Base-by-base conservation (phyloP, 1,139 yeast genomes). In the Suhomyces bolitotheri region DNA sequence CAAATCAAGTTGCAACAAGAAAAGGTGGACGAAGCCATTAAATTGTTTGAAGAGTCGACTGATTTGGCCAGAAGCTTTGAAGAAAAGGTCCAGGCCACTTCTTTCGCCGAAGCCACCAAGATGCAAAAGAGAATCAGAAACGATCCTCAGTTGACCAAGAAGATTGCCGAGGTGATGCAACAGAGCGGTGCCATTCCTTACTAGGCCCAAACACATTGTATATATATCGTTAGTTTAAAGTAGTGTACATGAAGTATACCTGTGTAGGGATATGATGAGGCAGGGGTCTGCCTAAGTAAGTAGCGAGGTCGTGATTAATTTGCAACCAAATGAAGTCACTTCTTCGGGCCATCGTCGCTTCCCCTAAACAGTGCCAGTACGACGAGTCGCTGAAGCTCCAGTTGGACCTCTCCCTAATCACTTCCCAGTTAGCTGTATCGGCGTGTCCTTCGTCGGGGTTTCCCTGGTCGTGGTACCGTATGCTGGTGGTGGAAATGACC, bases 61-160 rank as follows among this genome's bases (percentile, higher is more conserved):
- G 76, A 75, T 41, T 76, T 89, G 50, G 84, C 96, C 24, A 83
- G 97, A 73, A 77, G 87, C 34, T 72, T 79, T 40, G 87, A 83
- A 46, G 98, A 92, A 68, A 85, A 89, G 68, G 73, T 85, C 42
- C 97, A 89, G 68, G 95, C 96, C 38, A 82, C 89, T 45, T 83
- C 95, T 22, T 86, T 87, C 54, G 94, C 95, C 43, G 97, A 88
- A 66, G 97, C 96, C 44, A 80, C 89, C 34, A 83, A 83, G 62
- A 78, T 85, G 71, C 95, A 86, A 70, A 68, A 79, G 55, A 78
- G 78, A 58, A 76, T 85, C 50, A 81, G 75, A 61, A 64, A 73
- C 36, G 92, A 83, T 58, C 85, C 87, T 31, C 61, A 73, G 23
- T 71, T 83, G 57, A 60, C 70, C 35, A 57, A 57, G 38, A 71